Evolutionary conservation across 2,329 filamentous ascomycete genomes (phyloP).

Genomic region (Tolypocladium tropicale): DNA sequence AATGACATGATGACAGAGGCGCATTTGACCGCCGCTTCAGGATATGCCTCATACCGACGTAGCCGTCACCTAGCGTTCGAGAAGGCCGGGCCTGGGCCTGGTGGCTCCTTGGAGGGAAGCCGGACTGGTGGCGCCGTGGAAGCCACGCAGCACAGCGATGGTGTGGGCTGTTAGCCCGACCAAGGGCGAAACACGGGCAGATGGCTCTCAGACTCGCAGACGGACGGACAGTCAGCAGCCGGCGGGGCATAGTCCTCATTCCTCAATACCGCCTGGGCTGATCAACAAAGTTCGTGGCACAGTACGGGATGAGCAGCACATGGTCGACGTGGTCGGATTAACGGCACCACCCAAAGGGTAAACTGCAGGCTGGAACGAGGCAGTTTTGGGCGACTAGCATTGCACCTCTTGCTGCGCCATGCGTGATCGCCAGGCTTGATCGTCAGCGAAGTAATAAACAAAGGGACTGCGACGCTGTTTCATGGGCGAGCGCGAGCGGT

Average conservation of each 20-base stretch:
- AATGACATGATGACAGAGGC: background rate
- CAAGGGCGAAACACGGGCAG: background rate
- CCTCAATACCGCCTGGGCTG: background rate
- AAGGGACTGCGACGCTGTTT: background rate
- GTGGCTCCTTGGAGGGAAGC: background rate
- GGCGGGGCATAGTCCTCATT: background rate
- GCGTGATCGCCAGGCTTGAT: too few species aligned
- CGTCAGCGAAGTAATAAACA: background rate
- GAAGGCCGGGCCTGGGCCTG: background rate
- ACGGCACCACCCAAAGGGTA: background rate
- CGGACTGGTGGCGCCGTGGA: background rate
- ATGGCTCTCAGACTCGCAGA: background rate
- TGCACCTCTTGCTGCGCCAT: background rate
- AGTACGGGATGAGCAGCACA: background rate
- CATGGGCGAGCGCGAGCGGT: background rate
- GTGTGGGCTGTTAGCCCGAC: background rate
- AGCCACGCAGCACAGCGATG: background rate
- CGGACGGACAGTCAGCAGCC: background rate
- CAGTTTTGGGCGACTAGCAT: background rate
- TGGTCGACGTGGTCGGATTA: background rate
- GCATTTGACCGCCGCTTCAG: background rate
- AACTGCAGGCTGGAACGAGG: background rate
- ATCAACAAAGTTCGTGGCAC: background rate
- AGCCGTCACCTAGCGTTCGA: background rate
- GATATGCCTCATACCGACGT: background rate